Evolutionary conservation across 2,329 filamentous ascomycete species (phyloP).

Genomic region (Fusarium domesticum): DNA sequence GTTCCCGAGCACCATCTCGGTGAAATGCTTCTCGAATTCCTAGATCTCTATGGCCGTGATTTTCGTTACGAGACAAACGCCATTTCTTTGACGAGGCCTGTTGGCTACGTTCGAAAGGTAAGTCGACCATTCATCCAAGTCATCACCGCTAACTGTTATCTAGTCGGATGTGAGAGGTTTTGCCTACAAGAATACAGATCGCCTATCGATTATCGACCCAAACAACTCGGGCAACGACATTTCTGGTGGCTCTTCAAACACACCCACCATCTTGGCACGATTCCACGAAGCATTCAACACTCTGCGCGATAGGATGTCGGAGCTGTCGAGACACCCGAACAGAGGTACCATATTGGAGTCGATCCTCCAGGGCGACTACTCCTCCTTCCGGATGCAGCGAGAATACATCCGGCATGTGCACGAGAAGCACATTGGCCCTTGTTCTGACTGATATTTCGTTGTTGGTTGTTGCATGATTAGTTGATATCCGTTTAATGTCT

Average conservation of each 20-base stretch:
- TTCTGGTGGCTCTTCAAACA: constrained; percentile 76
- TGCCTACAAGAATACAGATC: constrained; percentile 58
- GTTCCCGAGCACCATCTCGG: constrained; percentile 67
- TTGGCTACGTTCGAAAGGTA: constrained; percentile 73
- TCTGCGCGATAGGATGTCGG: constrained; percentile 57
- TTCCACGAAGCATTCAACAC: constrained; percentile 64
- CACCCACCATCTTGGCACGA: constrained; percentile 60
- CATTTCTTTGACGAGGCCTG: constrained; percentile 71
- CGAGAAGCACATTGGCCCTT: constrained; percentile 37
- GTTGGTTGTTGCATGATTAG: background rate
- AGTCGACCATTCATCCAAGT: constrained; percentile 18
- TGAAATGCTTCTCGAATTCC: constrained; percentile 79
- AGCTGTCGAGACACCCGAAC: constrained; percentile 39
- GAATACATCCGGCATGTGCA: constrained; percentile 57
- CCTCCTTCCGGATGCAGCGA: constrained; percentile 67
- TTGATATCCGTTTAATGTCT: constrained; percentile 9
- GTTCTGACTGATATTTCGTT: constrained; percentile 25
- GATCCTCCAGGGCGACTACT: constrained; percentile 77
- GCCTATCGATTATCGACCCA: constrained; percentile 87
- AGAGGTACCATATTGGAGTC: constrained; percentile 58
- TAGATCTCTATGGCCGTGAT: constrained; percentile 81
- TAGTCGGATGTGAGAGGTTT: constrained; percentile 46
- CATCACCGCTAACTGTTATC: constrained; percentile 1
- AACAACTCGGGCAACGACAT: constrained; percentile 86
- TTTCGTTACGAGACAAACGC: constrained; percentile 70